A percentile compares a stretch with the other conserved stretches of the same genome.
These are phyloP conservation scores for Fusarium anthophilum DNA, from an alignment of 2,329 filamentous ascomycete genomes.

Conservation along the genomic window DNA sequence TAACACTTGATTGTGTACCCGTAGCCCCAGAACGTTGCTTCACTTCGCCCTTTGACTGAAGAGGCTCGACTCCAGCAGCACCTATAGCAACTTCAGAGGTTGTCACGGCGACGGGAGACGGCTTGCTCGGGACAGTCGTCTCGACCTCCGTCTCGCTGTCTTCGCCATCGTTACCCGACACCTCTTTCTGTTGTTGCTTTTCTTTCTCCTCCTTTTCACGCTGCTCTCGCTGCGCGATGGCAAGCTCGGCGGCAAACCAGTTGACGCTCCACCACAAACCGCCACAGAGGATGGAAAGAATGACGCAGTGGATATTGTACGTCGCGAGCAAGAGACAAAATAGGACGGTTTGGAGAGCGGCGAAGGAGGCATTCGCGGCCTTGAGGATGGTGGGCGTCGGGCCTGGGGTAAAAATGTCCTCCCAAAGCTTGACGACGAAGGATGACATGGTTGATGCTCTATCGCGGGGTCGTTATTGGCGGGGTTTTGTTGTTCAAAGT, in stretches of 20 bases:
- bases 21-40: conserved; percentile 58
- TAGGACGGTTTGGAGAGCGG: conserved; percentile 82
- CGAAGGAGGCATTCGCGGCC: conserved; percentile 92
- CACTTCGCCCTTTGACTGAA: conserved; percentile 56
- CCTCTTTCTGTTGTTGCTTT: conserved; percentile 39
- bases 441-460: conserved; percentile 58
- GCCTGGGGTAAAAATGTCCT: conserved; percentile 92
- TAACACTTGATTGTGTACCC: conserved; percentile 66
- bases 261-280: conserved; percentile 95
- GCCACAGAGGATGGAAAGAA: conserved; percentile 80
- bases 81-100: conserved; percentile 24
- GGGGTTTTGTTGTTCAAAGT: conserved; percentile 3
- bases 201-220: conserved; percentile 48
- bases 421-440: conserved; percentile 82
- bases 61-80: conserved; percentile 55
- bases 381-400: conserved; percentile 87
- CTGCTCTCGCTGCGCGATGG: conserved; percentile 54
- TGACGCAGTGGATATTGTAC: conserved; percentile 86
- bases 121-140: conserved; percentile 32
- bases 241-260: conserved; percentile 85
- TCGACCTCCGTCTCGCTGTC: conserved; percentile 56
- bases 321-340: conserved; percentile 80
- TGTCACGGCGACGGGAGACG: conserved; percentile 22
- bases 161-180: conserved; percentile 41
- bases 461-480: conserved; percentile 21